These are phyloP conservation scores for Cryptococcus hybrid DNA, from an alignment of 1,284 basidiomycete genomes.

Conservation along the genomic window DNA sequence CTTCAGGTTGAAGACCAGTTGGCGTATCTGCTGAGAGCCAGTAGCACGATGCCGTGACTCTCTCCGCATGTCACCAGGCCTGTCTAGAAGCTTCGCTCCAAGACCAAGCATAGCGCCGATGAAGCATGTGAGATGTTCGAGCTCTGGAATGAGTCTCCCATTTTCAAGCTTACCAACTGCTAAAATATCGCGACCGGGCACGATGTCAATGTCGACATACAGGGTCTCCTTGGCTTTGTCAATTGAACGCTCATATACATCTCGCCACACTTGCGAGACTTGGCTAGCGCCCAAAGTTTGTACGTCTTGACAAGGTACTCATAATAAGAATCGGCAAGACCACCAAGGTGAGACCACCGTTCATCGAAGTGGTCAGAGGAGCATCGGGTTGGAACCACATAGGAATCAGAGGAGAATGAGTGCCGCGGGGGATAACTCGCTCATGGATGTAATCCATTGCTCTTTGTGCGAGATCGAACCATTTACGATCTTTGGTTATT, in stretches of 20 bases:
- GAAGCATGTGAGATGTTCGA: slow-evolving; percentile 54
- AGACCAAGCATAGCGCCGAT: slow-evolving; percentile 58
- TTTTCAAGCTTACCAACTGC: slow-evolving; percentile 43
- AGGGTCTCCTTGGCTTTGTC: slow-evolving; percentile 52
- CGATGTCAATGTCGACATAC: slow-evolving; percentile 46
- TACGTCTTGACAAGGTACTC: slow-evolving; percentile 58
- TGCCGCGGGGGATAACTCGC: slow-evolving; percentile 42
- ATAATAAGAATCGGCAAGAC: slow-evolving; percentile 54
- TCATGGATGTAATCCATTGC: slow-evolving; percentile 54
- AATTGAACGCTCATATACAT: slow-evolving; percentile 53
- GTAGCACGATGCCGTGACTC: slow-evolving; percentile 55
- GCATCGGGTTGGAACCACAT: slow-evolving; percentile 47
- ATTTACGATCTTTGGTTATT: slow-evolving; percentile 55
- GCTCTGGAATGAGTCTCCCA: slow-evolving; percentile 26
- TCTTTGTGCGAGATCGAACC: slow-evolving; percentile 55
- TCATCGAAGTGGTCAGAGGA: slow-evolving; percentile 3
- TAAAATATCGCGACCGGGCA: slow-evolving; percentile 50
- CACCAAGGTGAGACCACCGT: slow-evolving; percentile 52
- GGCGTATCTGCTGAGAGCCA: slow-evolving; percentile 52
- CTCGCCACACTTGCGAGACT: slow-evolving; percentile 49
- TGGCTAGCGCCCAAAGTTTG: slow-evolving; percentile 50
- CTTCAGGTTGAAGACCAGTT: slow-evolving; percentile 52
- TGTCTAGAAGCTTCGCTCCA: slow-evolving; percentile 52
- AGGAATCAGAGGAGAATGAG: slow-evolving; percentile 40
- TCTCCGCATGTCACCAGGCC: slow-evolving; percentile 50